These are phyloP conservation scores for Boletus huronensis DNA, from an alignment of 768 basidiomycete species.

Conservation along the genomic window DNA sequence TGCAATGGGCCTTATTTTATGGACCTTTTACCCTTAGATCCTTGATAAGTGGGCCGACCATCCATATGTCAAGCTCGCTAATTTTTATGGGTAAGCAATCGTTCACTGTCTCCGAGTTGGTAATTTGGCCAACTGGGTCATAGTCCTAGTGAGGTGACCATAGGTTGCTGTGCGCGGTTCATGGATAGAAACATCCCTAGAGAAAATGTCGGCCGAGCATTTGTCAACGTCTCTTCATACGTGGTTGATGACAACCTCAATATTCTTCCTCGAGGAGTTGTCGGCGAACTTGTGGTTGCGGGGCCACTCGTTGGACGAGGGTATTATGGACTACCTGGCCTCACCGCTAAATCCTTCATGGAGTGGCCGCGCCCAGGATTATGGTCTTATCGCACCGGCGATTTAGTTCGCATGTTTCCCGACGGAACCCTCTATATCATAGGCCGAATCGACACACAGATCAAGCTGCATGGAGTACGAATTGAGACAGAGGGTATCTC, in stretches of 20 bases:
- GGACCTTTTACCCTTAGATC: constrained; percentile 18
- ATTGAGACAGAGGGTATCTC: constrained; percentile 52
- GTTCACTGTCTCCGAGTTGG: not conserved
- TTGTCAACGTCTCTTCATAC: constrained; percentile 34
- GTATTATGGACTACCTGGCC: constrained; percentile 43
- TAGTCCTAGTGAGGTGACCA: constrained; percentile 49
- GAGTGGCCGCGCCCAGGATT: constrained; percentile 41
- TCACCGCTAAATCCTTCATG: constrained; percentile 45
- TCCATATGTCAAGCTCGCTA: constrained; percentile 42
- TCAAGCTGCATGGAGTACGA: constrained; percentile 52
- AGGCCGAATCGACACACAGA: constrained; percentile 49
- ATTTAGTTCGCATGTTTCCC: constrained; percentile 49
- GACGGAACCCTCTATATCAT: constrained; percentile 47
- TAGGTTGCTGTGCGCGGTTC: constrained; percentile 46
- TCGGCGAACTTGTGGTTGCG: constrained; percentile 49
- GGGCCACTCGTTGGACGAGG: constrained; percentile 50
- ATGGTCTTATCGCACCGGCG: constrained; percentile 49
- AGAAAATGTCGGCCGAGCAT: constrained; percentile 44
- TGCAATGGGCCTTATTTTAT: not conserved
- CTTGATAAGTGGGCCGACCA: constrained; percentile 49
- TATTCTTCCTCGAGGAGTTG: constrained; percentile 40
- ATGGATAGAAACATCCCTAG: constrained; percentile 40
- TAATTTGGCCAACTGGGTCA: not conserved
- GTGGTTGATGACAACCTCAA: constrained; percentile 43
- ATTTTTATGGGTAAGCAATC: constrained; percentile 43